Base-by-base conservation (phyloP, 345 rosid genomes). In the Pistacia integerrima region DNA sequence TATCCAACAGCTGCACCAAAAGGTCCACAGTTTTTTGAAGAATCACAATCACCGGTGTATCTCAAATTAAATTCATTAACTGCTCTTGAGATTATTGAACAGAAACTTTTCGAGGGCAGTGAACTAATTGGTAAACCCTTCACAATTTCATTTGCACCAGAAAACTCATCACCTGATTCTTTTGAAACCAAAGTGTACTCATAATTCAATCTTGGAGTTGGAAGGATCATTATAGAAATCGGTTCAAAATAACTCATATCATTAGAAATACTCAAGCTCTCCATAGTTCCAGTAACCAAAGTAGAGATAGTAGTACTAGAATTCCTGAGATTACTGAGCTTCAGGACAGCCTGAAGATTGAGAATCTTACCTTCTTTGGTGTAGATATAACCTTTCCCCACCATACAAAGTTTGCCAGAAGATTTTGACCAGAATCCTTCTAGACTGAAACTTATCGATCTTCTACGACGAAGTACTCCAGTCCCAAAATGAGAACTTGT, bases 391-490 rank as follows among this genome's bases (percentile, higher is more conserved):
- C 85, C 75, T 52, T 75, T 59, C 76, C 84, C 90, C 69, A 87
- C 86, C 88, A 81, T 80, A 79, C 93, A 89, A 78, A 89, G 84
- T 64, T 79, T 74, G 70, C 83, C 86, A 0, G 81, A 74, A 41
- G 76, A 73, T 75, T 73, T 69, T 9, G 91, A 86, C 88, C 86
- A 85, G 78, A 84, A 85, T 49, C 93, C 93, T 1, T 71, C 80
- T 0, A 87, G 76, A 71, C 78, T 67, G 79, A 87, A 83, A 14
- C 4, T 36, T 3, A 82, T 2, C 8, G 64, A 70, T 63, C 68
- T 61, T 44, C 54, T 11, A 10, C 55, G 11, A 3, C 70, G 52
- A 58, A 48, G 18, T 11, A 4, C 49, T 6, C 52, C 25, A 38
- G 54, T 36, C 48, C 2, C 59, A 20, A 28, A 49, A 8, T 49